Evolutionary conservation across 23 red algal genomes (phyloP), one percentile per base, ranked within the genome.

Genomic region (Gracilariopsis chorda): DNA sequence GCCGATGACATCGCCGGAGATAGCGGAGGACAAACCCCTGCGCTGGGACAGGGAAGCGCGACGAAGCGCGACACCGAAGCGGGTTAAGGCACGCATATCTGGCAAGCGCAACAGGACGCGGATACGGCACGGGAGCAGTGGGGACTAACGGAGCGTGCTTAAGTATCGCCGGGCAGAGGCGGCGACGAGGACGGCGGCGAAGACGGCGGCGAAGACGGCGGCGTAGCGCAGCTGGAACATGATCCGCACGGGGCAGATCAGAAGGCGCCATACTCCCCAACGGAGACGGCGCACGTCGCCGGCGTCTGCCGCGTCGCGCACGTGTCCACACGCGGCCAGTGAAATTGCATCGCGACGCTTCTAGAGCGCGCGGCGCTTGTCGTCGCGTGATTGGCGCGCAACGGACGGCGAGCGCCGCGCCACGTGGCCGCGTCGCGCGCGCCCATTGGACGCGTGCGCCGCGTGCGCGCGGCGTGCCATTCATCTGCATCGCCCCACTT

Each of bases 1-100:
- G 32, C 97, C 97, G 80, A 99, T 95, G 35, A 99, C 94, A 72
- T 99, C 93, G 60, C 96, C 96, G 30, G 92, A 86, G 36, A 94
- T 86, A 51, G 80, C 91, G 11, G 91, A 91, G 67, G 86, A 90
- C 23, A 90, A 48, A 0, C 86, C 70, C 14, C 86, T 64, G 24
- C 82, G 61, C 61, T 70, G 62, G 43, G 65, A 52, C 35, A 87
- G 29, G 48, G 48, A n/a, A 9, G 76, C 76, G 48, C 48, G 61
- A 7, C 82, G 82, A 21, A 87, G 65, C n/a, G 64, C 48, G 39
- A 87, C 49, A 28, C 82, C 82, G 32, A 87, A 87, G 49, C 65
- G 61, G 62, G 82, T 57, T 34, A 87, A 53, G 32, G 63, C 82
- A 63, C 46, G 82, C 82, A 87, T 87, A 20, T 12, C 34, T 27